phyloP scores from a whole-genome alignment of 2,329 filamentous ascomycete genomes.

The Fusarium keratoplasticum region DNA sequence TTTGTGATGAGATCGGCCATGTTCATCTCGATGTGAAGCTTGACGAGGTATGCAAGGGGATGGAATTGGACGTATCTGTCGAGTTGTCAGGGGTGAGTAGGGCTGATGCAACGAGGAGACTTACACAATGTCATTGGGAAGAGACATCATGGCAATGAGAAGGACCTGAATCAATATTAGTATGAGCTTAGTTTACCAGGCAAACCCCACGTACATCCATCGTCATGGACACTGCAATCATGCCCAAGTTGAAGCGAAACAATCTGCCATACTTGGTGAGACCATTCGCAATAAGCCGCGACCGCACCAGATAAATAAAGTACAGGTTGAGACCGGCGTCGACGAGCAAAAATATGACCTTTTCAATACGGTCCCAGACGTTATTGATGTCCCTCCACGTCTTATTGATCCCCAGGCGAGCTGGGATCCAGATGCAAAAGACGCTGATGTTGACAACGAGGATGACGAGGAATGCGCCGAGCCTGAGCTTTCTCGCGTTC shows the following conservation, averaged over 20 bases:
- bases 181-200: fast-evolving
- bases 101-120: background rate
- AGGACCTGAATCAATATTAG: slow-evolving; percentile 35
- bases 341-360: slow-evolving; percentile 62
- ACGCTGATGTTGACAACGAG: slow-evolving; percentile 63
- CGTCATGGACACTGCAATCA: slow-evolving; percentile 47
- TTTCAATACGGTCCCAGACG: slow-evolving; percentile 65
- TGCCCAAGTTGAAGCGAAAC: slow-evolving; percentile 50
- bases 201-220: slow-evolving; percentile 38
- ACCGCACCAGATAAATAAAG: slow-evolving; percentile 61
- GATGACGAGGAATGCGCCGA: slow-evolving; percentile 57
- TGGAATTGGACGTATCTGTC: slow-evolving; percentile 59
- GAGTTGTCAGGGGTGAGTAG: background rate
- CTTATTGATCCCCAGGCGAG: slow-evolving; percentile 56
- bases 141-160: slow-evolving; percentile 48
- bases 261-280: slow-evolving; percentile 61
- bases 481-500: slow-evolving; percentile 55
- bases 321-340: slow-evolving; percentile 64
- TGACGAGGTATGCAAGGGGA: slow-evolving; percentile 64
- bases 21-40: slow-evolving; percentile 65
- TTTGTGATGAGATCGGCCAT: slow-evolving; percentile 64
- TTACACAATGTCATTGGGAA: slow-evolving; percentile 46
- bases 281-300: slow-evolving; percentile 59
- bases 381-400: slow-evolving; percentile 59
- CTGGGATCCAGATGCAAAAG: slow-evolving; percentile 66